Evolutionary conservation across 208 protist genomes (phyloP).

Genomic region (Balamuthia mandrillaris): DNA sequence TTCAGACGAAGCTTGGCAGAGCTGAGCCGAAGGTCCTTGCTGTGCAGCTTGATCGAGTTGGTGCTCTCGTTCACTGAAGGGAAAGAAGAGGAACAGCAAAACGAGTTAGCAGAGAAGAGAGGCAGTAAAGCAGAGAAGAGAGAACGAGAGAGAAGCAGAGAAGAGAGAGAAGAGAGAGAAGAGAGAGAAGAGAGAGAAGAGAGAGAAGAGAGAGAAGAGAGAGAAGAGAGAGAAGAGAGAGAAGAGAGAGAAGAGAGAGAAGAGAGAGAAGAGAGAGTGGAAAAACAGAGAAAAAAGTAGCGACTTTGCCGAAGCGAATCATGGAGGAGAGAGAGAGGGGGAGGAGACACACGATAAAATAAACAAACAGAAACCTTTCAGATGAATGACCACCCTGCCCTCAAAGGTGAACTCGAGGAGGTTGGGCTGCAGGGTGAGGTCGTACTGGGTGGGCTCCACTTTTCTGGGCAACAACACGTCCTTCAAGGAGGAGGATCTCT

Average conservation of each 20-base stretch:
- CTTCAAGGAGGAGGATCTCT: too few relatives aligned
- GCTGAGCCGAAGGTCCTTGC: too few relatives aligned
- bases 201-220: too few relatives aligned
- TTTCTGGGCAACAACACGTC: slow-evolving; percentile 62
- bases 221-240: too few relatives aligned
- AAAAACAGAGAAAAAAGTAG: slow-evolving; percentile 23
- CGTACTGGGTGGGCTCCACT: slow-evolving; percentile 62
- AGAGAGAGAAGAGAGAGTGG: slow-evolving; percentile 52
- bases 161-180: too few relatives aligned
- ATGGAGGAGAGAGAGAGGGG: slow-evolving; percentile 49
- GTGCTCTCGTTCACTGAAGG: too few relatives aligned
- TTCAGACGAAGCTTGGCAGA: background rate
- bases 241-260: slow-evolving; percentile 70
- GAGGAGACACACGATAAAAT: slow-evolving; percentile 17
- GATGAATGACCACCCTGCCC: background rate
- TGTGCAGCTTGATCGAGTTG: too few relatives aligned
- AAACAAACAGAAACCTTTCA: background rate
- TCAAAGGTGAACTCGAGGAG: slow-evolving; percentile 45
- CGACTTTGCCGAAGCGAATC: slow-evolving; percentile 18
- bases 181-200: too few relatives aligned
- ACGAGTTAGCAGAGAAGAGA: too few relatives aligned
- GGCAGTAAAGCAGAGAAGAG: too few relatives aligned
- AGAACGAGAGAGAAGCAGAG: too few relatives aligned
- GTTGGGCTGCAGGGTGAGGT: slow-evolving; percentile 62
- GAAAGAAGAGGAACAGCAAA: too few relatives aligned